Evolutionary conservation across 2,329 filamentous ascomycete species (phyloP), one percentile per base, ranked within the genome.

Genomic region (Coniosporium tulheliwenetii): DNA sequence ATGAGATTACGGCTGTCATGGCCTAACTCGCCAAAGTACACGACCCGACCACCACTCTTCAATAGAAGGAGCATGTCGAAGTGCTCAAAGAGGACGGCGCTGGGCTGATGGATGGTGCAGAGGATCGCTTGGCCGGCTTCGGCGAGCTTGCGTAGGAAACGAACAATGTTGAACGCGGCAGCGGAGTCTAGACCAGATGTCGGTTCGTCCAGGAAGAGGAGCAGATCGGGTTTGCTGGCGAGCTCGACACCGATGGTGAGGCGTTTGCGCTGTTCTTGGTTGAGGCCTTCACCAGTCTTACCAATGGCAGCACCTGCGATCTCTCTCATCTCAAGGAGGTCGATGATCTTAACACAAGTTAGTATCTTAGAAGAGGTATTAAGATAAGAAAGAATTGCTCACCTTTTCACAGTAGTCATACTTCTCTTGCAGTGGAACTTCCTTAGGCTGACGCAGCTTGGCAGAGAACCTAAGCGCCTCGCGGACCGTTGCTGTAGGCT

Each of bases 41-140:
- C 72, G 1, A 73, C 79, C 47, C 71, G 71, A 8, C 79, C 79
- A 2, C 77, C 79, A 46, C 64, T 70, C n/a, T 75, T 71, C 0
- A 83, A 67, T 1, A 82, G 61, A 1, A 82, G 62, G 0, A 83
- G 67, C 1, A 69, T 71, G 46, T 83, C 79, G 43, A 83, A 83
- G 30, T 78, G 67, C 8, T 75, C 67, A 41, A 83, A 81, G 0
- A 83, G 61, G 8, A 76, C 70, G 0, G 76, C 74, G 1, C 75
- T 79, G 0, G 79, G 79, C 54, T 83, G 79, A 48, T 83, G 79
- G 34, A 83, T 82, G 0, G 79, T 83, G 44, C 76, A 75, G 1
- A 83, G 60, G 1, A 83, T 71, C 4, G 79, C 77, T 48, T 83
- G 79, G 0, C 79, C 79, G 2, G 69, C 69, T 38, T 75, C 70